Percentiles rank a stretch among this genome's conserved stretches.
Conservation (phyloP, 371 early-diverging fungal species). For the Syncephalis plumigaleata region DNA sequence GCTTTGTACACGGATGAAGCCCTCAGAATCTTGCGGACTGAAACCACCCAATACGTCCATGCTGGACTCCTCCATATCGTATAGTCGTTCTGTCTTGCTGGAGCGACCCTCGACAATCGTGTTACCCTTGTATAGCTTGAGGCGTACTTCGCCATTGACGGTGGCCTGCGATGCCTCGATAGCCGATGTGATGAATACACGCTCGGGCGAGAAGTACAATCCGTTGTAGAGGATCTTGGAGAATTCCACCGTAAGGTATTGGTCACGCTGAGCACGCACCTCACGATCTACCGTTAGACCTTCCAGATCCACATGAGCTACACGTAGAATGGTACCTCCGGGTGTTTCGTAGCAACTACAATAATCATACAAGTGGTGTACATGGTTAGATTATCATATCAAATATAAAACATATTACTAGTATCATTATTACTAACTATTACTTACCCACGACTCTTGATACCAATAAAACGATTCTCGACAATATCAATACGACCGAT, state of each 20-base stretch:
- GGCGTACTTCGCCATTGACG: slow-evolving; percentile 79
- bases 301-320: slow-evolving; percentile 90
- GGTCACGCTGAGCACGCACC: slow-evolving; percentile 79
- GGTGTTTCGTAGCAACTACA: slow-evolving; percentile 94
- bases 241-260: slow-evolving; percentile 60
- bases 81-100: slow-evolving; percentile 65
- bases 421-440: too few relatives aligned
- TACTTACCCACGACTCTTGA: slow-evolving; percentile 83
- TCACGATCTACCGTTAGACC: slow-evolving; percentile 90
- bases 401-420: too few relatives aligned
- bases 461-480: slow-evolving; percentile 94
- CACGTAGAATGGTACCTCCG: slow-evolving; percentile 86
- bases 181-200: slow-evolving; percentile 66
- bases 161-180: slow-evolving; percentile 65
- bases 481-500: slow-evolving; percentile 96
- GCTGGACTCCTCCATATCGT: slow-evolving; percentile 82
- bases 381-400: too few relatives aligned
- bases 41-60: slow-evolving; percentile 95
- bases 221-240: slow-evolving; percentile 80
- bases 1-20: slow-evolving; percentile 91
- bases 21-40: slow-evolving; percentile 80
- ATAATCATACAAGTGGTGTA: too few relatives aligned
- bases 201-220: slow-evolving; percentile 89
- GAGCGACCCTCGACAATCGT: slow-evolving; percentile 76
- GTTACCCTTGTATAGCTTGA: slow-evolving; percentile 94